Evolutionary conservation across 352 stramenopile species (phyloP).

Genomic region (Phytophthora pseudosyringae): DNA sequence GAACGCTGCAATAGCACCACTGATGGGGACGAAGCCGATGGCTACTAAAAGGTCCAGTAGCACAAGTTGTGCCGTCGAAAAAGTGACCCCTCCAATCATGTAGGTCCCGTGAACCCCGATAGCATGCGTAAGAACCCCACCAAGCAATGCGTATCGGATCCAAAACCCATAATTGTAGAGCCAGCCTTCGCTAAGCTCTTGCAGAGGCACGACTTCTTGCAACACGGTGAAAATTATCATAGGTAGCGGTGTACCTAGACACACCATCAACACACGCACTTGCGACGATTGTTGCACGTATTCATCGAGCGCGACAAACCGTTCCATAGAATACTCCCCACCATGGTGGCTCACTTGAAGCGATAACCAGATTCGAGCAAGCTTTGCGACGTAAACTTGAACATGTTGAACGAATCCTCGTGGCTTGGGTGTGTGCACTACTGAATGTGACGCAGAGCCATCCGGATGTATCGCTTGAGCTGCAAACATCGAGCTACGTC

Average conservation of each 20-base stretch:
- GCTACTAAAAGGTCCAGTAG: not conserved
- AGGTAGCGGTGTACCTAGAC: conserved; percentile 9
- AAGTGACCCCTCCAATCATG: not conserved
- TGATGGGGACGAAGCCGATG: not conserved
- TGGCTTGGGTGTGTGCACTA: not conserved
- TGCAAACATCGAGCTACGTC: too few relatives aligned
- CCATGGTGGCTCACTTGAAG: conserved; percentile 26
- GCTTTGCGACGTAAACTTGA: not conserved
- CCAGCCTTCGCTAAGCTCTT: conserved; percentile 5
- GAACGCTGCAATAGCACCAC: not conserved
- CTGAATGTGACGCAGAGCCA: not conserved
- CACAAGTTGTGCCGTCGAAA: not conserved
- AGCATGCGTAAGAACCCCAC: not conserved
- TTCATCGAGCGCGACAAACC: conserved; percentile 4
- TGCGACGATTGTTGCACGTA: conserved; percentile 19
- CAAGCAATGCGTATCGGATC: conserved; percentile 11
- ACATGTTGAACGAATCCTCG: not conserved
- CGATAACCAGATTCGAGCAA: not conserved
- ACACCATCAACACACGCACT: not conserved
- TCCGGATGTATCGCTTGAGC: too few relatives aligned
- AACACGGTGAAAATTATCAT: not conserved
- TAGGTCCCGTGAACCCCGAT: conserved; percentile 1
- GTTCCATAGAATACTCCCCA: conserved; percentile 18
- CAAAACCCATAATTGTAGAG: conserved; percentile 13
- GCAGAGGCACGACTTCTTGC: conserved; percentile 15